Base-by-base conservation (phyloP, 805 yeast genomes). In the Zygosaccharomyces pseudorouxii region DNA sequence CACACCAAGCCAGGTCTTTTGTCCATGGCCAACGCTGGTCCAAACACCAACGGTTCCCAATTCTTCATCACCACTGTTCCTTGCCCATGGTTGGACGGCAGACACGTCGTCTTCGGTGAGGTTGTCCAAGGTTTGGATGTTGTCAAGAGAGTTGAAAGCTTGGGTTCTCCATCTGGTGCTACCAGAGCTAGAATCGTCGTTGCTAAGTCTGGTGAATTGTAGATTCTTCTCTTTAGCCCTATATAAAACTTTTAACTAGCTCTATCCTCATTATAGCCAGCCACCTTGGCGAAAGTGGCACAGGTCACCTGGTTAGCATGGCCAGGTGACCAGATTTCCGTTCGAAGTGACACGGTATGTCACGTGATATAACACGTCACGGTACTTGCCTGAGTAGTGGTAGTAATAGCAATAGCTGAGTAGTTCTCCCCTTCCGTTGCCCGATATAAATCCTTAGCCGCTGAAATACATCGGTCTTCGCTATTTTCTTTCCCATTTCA, bases 11-110 rank as follows among this genome's bases (percentile, higher is more conserved):
- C 92, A 54, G 95, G 95, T 65, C 75, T 86, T 57, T 72, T 88
- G 65, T 87, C 95, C 37, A 88, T 88, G 96, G 96, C 96, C 55
- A 88, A 88, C 60, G 85, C 92, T 50, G 96, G 96, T 59, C 92
- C 92, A 70, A 84, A 86, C 80, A 86, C 96, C 68, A 88, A 88
- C 68, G 93, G 95, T 20, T 86, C 95, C 22, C 96, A 88, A 72
- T 88, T 88, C 72, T 88, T 87, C 75, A 82, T 88, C 67, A 85
- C 95, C 60, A 84, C 90, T 47, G 89, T 82, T 42, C 77, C 82
- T 60, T 77, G 84, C 60, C 83, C 87, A 55, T 84, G 88, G 87
- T 78, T 83, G 69, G 87, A 83, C 63, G 89, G 89, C 52, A 79
- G 79, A 65, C 89, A 83, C 71, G 86, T 81, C 67, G 89, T 83